Percentiles rank a stretch among this genome's conserved stretches.
Conservation (phyloP, 2,329 filamentous ascomycete genomes). For the Parastagonospora avenae region DNA sequence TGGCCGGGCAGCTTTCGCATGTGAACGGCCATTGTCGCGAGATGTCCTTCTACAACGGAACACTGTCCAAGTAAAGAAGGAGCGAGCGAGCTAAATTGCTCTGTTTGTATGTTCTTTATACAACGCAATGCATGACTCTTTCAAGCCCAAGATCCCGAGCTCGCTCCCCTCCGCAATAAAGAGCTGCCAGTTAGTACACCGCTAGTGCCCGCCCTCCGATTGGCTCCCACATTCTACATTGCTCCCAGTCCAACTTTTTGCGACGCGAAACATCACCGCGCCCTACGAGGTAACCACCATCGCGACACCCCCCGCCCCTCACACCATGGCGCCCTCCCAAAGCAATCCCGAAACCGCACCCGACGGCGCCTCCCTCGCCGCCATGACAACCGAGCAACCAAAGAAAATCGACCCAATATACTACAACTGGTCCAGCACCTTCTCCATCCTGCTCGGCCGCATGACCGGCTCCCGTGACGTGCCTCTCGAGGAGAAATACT, state of each 20-base stretch:
- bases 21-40: slow-evolving; percentile 38
- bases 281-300: slow-evolving; percentile 11
- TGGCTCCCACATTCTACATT: slow-evolving; percentile 23
- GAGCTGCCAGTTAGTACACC: slow-evolving; percentile 2
- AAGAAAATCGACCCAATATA: slow-evolving; percentile 44
- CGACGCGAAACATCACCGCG: slow-evolving; percentile 19
- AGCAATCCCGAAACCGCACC: slow-evolving; percentile 28
- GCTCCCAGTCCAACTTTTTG: slow-evolving; percentile 24
- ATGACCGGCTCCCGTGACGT: slow-evolving; percentile 38
- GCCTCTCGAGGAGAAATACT: slow-evolving; percentile 63
- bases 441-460: slow-evolving; percentile 76
- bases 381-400: slow-evolving; percentile 19
- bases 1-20: slow-evolving; percentile 59
- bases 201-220: slow-evolving; percentile 25
- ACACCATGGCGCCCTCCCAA: neutral
- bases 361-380: slow-evolving; percentile 32
- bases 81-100: slow-evolving; percentile 6
- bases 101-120: slow-evolving; percentile 4
- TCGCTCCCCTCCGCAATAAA: slow-evolving; percentile 12
- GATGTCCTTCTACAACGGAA: neutral
- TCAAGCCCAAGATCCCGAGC: slow-evolving; percentile 18
- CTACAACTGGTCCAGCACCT: slow-evolving; percentile 80
- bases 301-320: neutral
- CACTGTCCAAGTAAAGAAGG: neutral
- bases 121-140: slow-evolving; percentile 22